phyloP scores from a whole-genome alignment of 805 yeast genomes.

The Millerago galiae region DNA sequence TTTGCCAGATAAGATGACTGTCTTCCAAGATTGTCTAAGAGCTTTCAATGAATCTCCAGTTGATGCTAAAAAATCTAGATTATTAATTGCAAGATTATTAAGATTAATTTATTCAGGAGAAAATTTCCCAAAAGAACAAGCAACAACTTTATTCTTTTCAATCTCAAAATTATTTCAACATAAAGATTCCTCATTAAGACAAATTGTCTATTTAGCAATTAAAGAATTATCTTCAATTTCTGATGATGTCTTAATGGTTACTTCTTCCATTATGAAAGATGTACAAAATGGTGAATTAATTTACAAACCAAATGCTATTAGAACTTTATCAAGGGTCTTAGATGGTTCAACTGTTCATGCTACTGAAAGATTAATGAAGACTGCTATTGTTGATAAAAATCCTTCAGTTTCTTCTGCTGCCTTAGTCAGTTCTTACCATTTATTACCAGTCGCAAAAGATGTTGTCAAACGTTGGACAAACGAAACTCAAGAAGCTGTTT shows the following conservation, averaged over 20 bases:
- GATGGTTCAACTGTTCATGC: slow-evolving; percentile 89
- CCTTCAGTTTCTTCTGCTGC: slow-evolving; percentile 93
- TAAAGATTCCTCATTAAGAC: slow-evolving; percentile 80
- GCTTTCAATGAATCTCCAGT: slow-evolving; percentile 90
- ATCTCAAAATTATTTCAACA: slow-evolving; percentile 94
- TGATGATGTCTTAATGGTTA: slow-evolving; percentile 93
- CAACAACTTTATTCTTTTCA: slow-evolving; percentile 88
- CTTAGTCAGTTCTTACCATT: slow-evolving; percentile 80
- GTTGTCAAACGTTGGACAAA: slow-evolving; percentile 91
- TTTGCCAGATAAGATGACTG: slow-evolving; percentile 92
- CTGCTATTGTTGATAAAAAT: slow-evolving; percentile 85
- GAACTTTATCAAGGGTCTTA: slow-evolving; percentile 83
- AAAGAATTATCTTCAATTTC: slow-evolving; percentile 83
- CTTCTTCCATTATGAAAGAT: slow-evolving; percentile 97
- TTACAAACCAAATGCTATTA: slow-evolving; percentile 90
- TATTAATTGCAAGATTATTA: slow-evolving; percentile 72
- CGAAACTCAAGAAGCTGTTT: slow-evolving; percentile 89
- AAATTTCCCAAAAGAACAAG: slow-evolving; percentile 78
- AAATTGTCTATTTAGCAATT: slow-evolving; percentile 87
- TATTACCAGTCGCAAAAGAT: slow-evolving; percentile 83
- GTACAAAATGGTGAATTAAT: slow-evolving; percentile 82
- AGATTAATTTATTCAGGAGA: slow-evolving; percentile 83
- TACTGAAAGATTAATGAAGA: slow-evolving; percentile 86
- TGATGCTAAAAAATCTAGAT: slow-evolving; percentile 80
- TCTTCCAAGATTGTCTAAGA: slow-evolving; percentile 89